Evolutionary conservation across 352 stramenopile species (phyloP).

Genomic region (Phytophthora pini): DNA sequence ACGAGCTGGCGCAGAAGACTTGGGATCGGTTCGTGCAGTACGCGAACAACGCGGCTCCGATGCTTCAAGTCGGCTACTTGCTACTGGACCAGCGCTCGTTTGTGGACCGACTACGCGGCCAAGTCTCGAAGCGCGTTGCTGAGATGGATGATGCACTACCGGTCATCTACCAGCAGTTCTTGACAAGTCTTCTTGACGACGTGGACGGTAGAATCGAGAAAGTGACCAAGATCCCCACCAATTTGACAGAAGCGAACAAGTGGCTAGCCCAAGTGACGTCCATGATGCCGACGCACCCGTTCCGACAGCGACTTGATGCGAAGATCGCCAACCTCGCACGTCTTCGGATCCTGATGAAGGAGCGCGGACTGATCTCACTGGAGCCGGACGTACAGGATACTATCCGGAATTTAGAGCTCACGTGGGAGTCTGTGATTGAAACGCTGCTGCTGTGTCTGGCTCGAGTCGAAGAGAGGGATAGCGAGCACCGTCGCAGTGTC

Average conservation of each 20-base stretch:
- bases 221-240: slow-evolving; percentile 69
- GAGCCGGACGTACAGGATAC: slow-evolving; percentile 22
- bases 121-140: slow-evolving; percentile 40
- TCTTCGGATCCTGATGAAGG: slow-evolving; percentile 50
- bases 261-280: slow-evolving; percentile 63
- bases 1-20: slow-evolving; percentile 46
- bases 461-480: slow-evolving; percentile 64
- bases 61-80: slow-evolving; percentile 59
- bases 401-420: slow-evolving; percentile 58
- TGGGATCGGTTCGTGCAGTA: slow-evolving; percentile 55
- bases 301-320: slow-evolving; percentile 55
- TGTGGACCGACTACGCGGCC: slow-evolving; percentile 37
- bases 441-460: slow-evolving; percentile 64
- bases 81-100: slow-evolving; percentile 62
- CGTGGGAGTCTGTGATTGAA: slow-evolving; percentile 72
- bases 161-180: slow-evolving; percentile 56
- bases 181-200: slow-evolving; percentile 53
- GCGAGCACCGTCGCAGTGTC: slow-evolving; percentile 69
- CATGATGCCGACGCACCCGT: slow-evolving; percentile 60
- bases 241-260: slow-evolving; percentile 45
- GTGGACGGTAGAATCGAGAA: slow-evolving; percentile 62
- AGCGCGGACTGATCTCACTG: slow-evolving; percentile 15
- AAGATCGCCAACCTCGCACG: slow-evolving; percentile 62
- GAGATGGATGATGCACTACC: slow-evolving; percentile 56
- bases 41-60: slow-evolving; percentile 23